phyloP scores from a whole-genome alignment of 208 protist genomes.

The Novymonas esmeraldas region DNA sequence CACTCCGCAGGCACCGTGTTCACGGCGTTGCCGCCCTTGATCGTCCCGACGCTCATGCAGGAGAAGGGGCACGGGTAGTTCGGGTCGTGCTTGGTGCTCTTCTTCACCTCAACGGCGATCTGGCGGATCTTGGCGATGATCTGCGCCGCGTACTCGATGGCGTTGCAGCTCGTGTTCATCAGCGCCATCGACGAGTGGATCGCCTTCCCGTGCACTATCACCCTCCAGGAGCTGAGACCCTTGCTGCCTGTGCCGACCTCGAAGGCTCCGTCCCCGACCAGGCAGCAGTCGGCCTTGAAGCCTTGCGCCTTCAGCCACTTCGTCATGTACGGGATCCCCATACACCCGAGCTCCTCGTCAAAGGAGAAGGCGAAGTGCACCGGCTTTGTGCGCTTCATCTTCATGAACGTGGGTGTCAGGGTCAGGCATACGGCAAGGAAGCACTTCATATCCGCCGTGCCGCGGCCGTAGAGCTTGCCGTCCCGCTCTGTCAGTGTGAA shows the following conservation, averaged over 20 bases:
- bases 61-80: slow-evolving; percentile 37
- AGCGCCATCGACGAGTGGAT: slow-evolving; percentile 55
- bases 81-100: slow-evolving; percentile 22
- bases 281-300: slow-evolving; percentile 48
- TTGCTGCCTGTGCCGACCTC: slow-evolving; percentile 41
- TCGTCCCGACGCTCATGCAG: slow-evolving; percentile 33
- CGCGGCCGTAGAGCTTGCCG: slow-evolving; percentile 61
- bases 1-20: slow-evolving; percentile 63
- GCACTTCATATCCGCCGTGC: slow-evolving; percentile 65
- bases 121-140: slow-evolving; percentile 45
- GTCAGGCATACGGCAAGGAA: slow-evolving; percentile 58
- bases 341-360: slow-evolving; percentile 54
- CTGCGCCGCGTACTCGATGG: slow-evolving; percentile 40
- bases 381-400: slow-evolving; percentile 51
- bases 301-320: slow-evolving; percentile 34
- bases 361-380: slow-evolving; percentile 59
- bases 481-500: slow-evolving; percentile 55
- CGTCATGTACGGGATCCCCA: slow-evolving; percentile 38
- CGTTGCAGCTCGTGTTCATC: slow-evolving; percentile 47
- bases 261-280: slow-evolving; percentile 34
- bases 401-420: slow-evolving; percentile 37
- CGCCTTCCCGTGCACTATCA: slow-evolving; percentile 48
- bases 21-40: slow-evolving; percentile 47
- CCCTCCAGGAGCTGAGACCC: slow-evolving; percentile 25
- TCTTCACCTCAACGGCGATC: slow-evolving; percentile 29